A percentile compares a stretch with the other conserved stretches of the same genome.
phyloP scores from a whole-genome alignment of 1,284 basidiomycete genomes.

The Malassezia vespertilionis region DNA sequence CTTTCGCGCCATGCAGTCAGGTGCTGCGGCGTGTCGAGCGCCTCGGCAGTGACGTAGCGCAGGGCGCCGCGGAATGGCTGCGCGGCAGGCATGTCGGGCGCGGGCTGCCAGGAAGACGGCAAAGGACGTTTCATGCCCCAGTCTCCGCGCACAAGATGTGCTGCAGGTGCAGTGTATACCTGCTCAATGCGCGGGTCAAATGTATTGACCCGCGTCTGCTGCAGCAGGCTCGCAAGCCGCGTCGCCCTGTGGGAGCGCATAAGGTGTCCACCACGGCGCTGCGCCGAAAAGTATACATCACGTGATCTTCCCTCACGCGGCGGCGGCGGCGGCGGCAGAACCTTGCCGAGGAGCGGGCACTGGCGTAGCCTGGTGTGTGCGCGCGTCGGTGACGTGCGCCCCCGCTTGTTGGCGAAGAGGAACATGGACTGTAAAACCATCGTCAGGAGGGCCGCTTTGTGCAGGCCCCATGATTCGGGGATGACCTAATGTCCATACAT shows the following conservation, averaged over 20 bases:
- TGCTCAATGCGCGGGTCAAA: constrained; percentile 33
- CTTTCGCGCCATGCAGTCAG: constrained; percentile 34
- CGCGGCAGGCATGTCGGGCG: constrained; percentile 24
- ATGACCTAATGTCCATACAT: constrained; percentile 20
- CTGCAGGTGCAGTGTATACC: constrained; percentile 35
- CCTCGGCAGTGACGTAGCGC: constrained; percentile 29
- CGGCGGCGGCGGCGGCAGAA: background rate
- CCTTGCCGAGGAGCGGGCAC: background rate
- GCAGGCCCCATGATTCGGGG: constrained; percentile 17
- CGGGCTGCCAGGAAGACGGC: constrained; percentile 28
- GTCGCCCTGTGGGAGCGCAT: background rate
- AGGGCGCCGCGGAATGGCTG: constrained; percentile 23
- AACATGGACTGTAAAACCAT: constrained; percentile 21
- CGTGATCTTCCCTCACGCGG: background rate
- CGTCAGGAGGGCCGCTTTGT: constrained; percentile 17
- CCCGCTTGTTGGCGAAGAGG: constrained; percentile 7
- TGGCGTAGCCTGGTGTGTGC: background rate
- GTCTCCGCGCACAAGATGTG: constrained; percentile 35
- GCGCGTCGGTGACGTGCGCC: background rate
- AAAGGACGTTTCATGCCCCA: constrained; percentile 40
- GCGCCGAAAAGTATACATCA: background rate
- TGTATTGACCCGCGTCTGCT: constrained; percentile 27
- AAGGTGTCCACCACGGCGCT: background rate
- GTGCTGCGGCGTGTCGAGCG: constrained; percentile 30
- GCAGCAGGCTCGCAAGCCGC: constrained; percentile 30